Evolutionary conservation across 768 basidiomycete genomes (phyloP).

Genomic region (Lentinula guzmanii): DNA sequence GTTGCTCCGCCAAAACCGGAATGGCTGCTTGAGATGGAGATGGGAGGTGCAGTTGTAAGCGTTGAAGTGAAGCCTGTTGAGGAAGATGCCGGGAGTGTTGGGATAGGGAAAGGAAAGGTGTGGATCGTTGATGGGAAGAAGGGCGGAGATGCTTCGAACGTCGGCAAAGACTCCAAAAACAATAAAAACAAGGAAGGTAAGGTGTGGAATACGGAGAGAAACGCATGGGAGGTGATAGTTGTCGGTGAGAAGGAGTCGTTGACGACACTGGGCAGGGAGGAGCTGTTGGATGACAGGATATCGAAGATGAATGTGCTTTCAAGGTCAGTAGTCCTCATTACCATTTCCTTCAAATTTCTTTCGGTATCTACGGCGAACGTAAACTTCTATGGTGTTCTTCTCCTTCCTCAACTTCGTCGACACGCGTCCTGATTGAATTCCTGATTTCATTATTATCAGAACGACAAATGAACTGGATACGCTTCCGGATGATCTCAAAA

Average conservation of each 20-base stretch:
- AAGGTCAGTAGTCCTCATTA: slow-evolving; percentile 38
- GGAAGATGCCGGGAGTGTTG: slow-evolving; percentile 14
- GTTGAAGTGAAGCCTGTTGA: slow-evolving; percentile 43
- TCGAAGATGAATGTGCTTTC: slow-evolving; percentile 62
- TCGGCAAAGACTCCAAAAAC: slow-evolving; percentile 14
- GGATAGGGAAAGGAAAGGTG: slow-evolving; percentile 6
- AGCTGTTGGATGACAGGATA: slow-evolving; percentile 67
- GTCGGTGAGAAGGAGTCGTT: slow-evolving; percentile 73
- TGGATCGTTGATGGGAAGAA: slow-evolving; percentile 8
- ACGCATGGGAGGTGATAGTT: slow-evolving; percentile 41
- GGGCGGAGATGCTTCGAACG: slow-evolving; percentile 15
- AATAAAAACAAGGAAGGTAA: slow-evolving; percentile 34
- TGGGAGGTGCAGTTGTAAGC: slow-evolving; percentile 43
- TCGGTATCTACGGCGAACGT: slow-evolving; percentile 4
- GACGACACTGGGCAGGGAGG: slow-evolving; percentile 66
- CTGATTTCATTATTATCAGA: slow-evolving; percentile 24
- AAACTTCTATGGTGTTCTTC: background rate
- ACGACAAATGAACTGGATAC: slow-evolving; percentile 49
- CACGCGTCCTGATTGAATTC: slow-evolving; percentile 6
- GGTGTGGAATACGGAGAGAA: slow-evolving; percentile 17
- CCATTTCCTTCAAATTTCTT: background rate
- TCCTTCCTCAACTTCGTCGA: slow-evolving; percentile 5
- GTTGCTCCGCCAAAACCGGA: slow-evolving; percentile 56
- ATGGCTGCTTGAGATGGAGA: slow-evolving; percentile 69
- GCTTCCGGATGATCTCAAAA: slow-evolving; percentile 55